phyloP scores from a whole-genome alignment of 2,329 filamentous ascomycete species.

The Diaporthe vexans region DNA sequence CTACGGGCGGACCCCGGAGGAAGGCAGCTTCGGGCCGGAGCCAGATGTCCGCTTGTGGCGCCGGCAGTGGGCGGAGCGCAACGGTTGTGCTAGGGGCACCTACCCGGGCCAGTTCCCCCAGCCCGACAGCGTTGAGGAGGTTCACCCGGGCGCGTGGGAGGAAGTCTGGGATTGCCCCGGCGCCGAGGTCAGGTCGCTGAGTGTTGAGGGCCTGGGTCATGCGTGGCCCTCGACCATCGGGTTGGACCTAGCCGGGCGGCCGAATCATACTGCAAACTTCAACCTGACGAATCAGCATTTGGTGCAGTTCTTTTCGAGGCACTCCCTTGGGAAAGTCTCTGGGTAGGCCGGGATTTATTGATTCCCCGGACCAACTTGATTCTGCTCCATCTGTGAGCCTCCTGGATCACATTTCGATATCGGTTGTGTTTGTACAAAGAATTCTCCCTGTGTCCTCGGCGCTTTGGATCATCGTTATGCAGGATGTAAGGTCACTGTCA shows the following conservation, averaged over 20 bases:
- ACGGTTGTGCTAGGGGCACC: conserved; percentile 38
- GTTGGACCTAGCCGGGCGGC: conserved; percentile 40
- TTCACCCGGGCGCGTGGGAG: conserved; percentile 43
- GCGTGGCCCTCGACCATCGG: conserved; percentile 44
- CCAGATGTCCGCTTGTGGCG: conserved; percentile 44
- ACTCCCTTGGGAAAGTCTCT: conserved; percentile 34
- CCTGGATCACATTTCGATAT: not conserved
- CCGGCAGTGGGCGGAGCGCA: conserved; percentile 44
- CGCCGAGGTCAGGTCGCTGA: conserved; percentile 43
- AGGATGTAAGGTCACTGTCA: not conserved
- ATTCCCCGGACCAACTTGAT: no score
- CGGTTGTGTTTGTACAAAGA: not conserved
- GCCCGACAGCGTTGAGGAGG: conserved; percentile 39
- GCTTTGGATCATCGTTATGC: not conserved
- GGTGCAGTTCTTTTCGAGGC: conserved; percentile 44
- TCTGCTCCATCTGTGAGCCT: not conserved
- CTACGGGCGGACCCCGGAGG: conserved; percentile 39
- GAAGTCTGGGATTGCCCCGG: conserved; percentile 43
- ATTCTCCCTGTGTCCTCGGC: not conserved
- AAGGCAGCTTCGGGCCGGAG: conserved; percentile 40
- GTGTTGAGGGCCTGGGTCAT: conserved; percentile 43
- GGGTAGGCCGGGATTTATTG: not conserved
- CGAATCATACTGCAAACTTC: conserved; percentile 43
- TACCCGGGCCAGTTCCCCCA: conserved; percentile 41
- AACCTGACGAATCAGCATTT: conserved; percentile 44